Evolutionary conservation across 2,329 filamentous ascomycete genomes (phyloP).

Genomic region (Phialophora macrospora): DNA sequence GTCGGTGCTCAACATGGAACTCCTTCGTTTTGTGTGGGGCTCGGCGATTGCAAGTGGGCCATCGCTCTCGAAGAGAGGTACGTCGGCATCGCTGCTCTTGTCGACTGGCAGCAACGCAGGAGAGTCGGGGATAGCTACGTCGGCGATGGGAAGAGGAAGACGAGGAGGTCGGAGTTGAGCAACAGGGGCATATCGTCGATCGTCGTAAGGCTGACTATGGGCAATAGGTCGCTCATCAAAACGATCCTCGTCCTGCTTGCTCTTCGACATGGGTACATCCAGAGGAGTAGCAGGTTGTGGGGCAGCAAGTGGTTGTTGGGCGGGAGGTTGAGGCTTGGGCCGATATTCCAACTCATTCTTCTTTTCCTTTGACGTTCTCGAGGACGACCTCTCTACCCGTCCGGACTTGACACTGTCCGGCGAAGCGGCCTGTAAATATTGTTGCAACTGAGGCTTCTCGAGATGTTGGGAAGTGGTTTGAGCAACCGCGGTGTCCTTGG

Average conservation of each 20-base stretch:
- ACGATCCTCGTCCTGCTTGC: slow-evolving; percentile 36
- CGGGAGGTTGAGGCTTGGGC: slow-evolving; percentile 24
- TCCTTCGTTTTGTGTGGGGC: slow-evolving; percentile 60
- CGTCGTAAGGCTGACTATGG: slow-evolving; percentile 27
- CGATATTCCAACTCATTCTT: slow-evolving; percentile 28
- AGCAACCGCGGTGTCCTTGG: slow-evolving; percentile 51
- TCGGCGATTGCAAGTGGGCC: slow-evolving; percentile 53
- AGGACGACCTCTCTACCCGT: slow-evolving; percentile 33
- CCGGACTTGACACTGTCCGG: slow-evolving; percentile 41
- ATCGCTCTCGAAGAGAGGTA: slow-evolving; percentile 58
- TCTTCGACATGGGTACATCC: slow-evolving; percentile 40
- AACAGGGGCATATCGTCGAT: slow-evolving; percentile 34
- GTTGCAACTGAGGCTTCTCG: slow-evolving; percentile 45
- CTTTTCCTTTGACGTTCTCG: slow-evolving; percentile 31
- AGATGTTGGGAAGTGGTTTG: slow-evolving; percentile 45
- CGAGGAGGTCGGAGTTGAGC: slow-evolving; percentile 68
- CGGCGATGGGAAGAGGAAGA: slow-evolving; percentile 88
- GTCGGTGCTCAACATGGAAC: slow-evolving; percentile 60
- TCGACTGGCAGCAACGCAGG: slow-evolving; percentile 80
- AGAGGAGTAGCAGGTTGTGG: slow-evolving; percentile 36
- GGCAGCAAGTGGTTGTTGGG: slow-evolving; percentile 20
- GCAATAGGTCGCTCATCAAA: slow-evolving; percentile 30
- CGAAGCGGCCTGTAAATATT: slow-evolving; percentile 49
- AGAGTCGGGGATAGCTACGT: slow-evolving; percentile 89
- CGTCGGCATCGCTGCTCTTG: slow-evolving; percentile 56